Evolutionary conservation across 768 basidiomycete species (phyloP), one percentile per base, ranked within the genome.

Genomic region (Asterophora lycoperdoides): DNA sequence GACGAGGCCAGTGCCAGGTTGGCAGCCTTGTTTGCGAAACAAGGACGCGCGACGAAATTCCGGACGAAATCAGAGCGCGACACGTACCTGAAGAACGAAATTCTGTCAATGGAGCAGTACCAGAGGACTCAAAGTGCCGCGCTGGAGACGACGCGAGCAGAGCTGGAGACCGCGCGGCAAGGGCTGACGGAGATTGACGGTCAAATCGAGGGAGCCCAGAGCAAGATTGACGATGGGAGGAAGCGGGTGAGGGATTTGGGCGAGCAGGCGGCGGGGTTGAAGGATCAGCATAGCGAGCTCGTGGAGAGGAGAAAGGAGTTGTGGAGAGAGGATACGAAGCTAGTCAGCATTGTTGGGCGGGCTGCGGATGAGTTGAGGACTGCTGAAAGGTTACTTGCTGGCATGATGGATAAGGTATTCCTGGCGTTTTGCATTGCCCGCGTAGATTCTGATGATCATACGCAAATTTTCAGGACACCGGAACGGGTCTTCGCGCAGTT

Each of bases 371-470:
- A 97, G 64, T 70, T 95, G 56, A 79, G 86, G 60, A 77, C 77
- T 1, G 84, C 90, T 0, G 93, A 98, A 67, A 74, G 93, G 46
- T 70, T 68, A 10, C 69, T 98, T 28, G 83, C 87, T 4, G 76
- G 84, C 13, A 96, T 95, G 84, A 95, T 98, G 91, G 96, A 99
- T 66, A 93, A 93, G 74, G 93, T 91, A 41, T 52, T 58, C 48
- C 46, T 28, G 29, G 32, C 39, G 9, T 4, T 10, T 14, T 19
- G 33, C 14, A 15, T 8, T 37, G 5, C 15, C 3, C 20, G 13
- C 9, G 19, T 17, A 6, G 18, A 20, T 34, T 30, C 13, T 55
- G 15, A 11, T 41, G 58, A 32, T 40, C 41, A 14, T 19, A 44
- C 51, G 5, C 10, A n/a, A 4, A 17, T n/a, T 34, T 46, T 14